Percentiles rank a stretch among this genome's conserved stretches.
phyloP scores from a whole-genome alignment of 257 asterid species.

The Osmanthus fragrans region DNA sequence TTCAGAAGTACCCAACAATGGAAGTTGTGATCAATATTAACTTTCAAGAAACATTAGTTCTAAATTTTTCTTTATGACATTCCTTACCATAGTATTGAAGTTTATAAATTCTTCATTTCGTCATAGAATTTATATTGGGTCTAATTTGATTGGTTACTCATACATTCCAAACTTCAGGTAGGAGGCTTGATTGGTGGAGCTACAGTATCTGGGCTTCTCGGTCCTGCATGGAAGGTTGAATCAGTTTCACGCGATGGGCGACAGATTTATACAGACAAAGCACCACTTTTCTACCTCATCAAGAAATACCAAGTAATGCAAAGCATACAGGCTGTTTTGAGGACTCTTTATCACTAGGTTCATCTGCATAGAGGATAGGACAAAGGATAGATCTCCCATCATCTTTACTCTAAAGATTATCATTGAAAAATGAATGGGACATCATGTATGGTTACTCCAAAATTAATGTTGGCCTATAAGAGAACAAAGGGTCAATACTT shows the following conservation, averaged over 20 bases:
- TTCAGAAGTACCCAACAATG: no score
- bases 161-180: conserved; percentile 39
- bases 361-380: no score
- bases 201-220: conserved; percentile 77
- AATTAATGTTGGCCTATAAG: no score
- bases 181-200: conserved; percentile 91
- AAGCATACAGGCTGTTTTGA: not conserved
- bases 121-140: not conserved
- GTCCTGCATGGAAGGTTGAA: conserved; percentile 73
- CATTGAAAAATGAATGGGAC: no score
- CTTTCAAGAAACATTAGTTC: not conserved
- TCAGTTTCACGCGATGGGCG: no score
- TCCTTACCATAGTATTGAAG: no score
- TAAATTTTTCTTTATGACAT: not conserved
- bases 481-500: no score
- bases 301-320: conserved; percentile 18
- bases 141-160: not conserved
- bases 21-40: not conserved
- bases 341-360: no score
- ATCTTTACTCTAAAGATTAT: no score
- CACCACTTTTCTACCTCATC: conserved; percentile 62
- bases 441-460: no score
- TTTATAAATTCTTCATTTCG: not conserved
- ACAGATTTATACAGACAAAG: conserved; percentile 46
- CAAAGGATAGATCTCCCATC: no score